Evolutionary conservation across 306 rosid genomes (phyloP).

Genomic region (Hippophae rhamnoides): DNA sequence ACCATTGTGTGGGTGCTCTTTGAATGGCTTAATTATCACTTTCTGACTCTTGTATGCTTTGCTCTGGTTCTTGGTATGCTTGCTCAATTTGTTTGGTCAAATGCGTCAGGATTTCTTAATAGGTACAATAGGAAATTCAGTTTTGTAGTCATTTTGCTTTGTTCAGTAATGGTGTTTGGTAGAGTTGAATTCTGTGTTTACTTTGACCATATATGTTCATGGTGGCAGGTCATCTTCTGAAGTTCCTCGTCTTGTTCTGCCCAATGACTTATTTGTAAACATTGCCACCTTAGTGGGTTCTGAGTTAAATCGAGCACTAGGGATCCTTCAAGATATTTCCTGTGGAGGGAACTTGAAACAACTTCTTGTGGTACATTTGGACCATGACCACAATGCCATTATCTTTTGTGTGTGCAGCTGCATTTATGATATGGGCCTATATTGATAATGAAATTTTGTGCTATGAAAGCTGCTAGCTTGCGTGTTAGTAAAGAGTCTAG

Average conservation of each 20-base stretch:
- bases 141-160: conserved; percentile 8
- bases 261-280: conserved; percentile 46
- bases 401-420: not conserved
- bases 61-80: conserved; percentile 60
- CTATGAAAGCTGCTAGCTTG: too few species aligned
- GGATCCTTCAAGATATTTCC: conserved; percentile 68
- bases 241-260: conserved; percentile 66
- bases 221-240: conserved; percentile 46
- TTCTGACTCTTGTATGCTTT: conserved; percentile 54
- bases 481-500: too few species aligned
- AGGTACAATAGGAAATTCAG: conserved; percentile 36
- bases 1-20: conserved; percentile 79
- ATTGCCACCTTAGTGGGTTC: conserved; percentile 43
- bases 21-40: conserved; percentile 85
- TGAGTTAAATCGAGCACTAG: conserved; percentile 63
- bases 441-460: not conserved
- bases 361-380: conserved; percentile 47
- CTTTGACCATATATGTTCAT: conserved; percentile 7
- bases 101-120: conserved; percentile 50
- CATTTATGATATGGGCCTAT: not conserved
- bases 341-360: conserved; percentile 73
- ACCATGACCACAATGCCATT: not conserved
- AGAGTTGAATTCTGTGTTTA: conserved; percentile 14
- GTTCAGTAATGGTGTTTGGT: not conserved
- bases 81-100: conserved; percentile 74